Base-by-base conservation (phyloP, 805 yeast species). In the Kazachstania viticola region DNA sequence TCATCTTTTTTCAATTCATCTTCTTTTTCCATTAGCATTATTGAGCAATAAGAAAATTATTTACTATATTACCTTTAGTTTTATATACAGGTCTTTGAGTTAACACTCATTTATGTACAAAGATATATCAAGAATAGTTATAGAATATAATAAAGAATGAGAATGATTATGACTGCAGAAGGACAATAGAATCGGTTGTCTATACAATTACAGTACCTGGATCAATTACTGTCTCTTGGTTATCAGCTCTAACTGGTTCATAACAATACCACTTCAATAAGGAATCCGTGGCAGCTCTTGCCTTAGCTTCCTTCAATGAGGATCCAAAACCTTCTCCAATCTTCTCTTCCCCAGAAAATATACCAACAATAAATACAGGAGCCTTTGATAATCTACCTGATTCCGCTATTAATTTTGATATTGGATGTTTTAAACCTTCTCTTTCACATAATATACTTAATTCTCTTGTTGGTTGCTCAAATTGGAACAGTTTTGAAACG, bases 241-340 rank as follows among this genome's bases (percentile, higher is more conserved):
- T 29, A n/a, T 32, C 17, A 5, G 69, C 64, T 39, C 67, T 67
- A 28, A 79, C 56, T 12, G 97, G 97, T 41, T 79, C 74, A 59
- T 91, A 91, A 49, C 93, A 69, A 62, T 91, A 91, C 78, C 91
- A 91, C 37, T 82, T 73, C 67, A 84, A 77, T 54, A 91, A 71
- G 21, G 96, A 87, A 56, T 80, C 79, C 21, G 85, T 93, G 32
- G 85, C 82, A 22, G 95, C 91, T 57, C 95, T 74, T 25, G 84
- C 79, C 60, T 85, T 82, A 22, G 96, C 95, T 60, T 91, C 97
- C 42, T 71, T 73, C 47, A 91, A 64, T 18, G 94, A 80, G 5
- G 93, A 66, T 23, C 97, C 99, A 51, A 80, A 84, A 26, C 95
- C 95, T 58, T 91, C 96, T 31, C 96, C 95, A 34, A 91, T 65